A percentile compares a stretch with the other conserved stretches of the same genome.
phyloP scores from a whole-genome alignment of 164 flowering plant species.

The Piper longum region DNA sequence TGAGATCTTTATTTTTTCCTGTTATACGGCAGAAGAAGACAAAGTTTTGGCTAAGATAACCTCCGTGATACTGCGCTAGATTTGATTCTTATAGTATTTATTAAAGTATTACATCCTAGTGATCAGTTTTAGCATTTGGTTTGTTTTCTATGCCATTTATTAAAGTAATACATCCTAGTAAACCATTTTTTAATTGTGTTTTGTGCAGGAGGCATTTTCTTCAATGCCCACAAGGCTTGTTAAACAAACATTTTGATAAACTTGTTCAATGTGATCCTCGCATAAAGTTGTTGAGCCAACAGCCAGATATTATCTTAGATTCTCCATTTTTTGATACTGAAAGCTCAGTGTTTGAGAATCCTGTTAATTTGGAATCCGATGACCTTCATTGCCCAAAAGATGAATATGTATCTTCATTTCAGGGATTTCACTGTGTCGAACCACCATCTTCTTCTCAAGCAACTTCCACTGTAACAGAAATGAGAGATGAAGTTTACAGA shows the following conservation, averaged over 20 bases:
- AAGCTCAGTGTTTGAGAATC: constrained; percentile 41
- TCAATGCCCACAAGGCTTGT: constrained; percentile 60
- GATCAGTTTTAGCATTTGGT: no score
- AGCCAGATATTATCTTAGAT: constrained; percentile 36
- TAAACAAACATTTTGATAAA: constrained; percentile 76
- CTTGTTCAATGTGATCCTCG: constrained; percentile 78
- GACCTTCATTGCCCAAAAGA: constrained; percentile 21
- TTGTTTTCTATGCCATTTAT: no score
- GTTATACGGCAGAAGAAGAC: background rate
- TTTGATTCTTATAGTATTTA: no score
- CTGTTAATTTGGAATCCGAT: constrained; percentile 22
- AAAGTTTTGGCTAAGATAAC: constrained; percentile 14
- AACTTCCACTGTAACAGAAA: constrained; percentile 29
- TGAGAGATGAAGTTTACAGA: constrained; percentile 18
- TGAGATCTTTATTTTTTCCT: background rate
- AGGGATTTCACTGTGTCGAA: constrained; percentile 27
- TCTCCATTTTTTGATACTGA: constrained; percentile 56
- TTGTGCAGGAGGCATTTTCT: constrained; percentile 60
- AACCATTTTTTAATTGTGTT: background rate
- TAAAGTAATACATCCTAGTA: no score
- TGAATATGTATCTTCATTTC: constrained; percentile 19
- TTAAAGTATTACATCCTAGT: no score
- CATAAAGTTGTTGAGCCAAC: constrained; percentile 35
- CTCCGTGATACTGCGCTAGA: constrained; percentile 15
- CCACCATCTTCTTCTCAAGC: constrained; percentile 26